Evolutionary conservation across 1,139 yeast genomes (phyloP), one percentile per base, ranked within the genome.

Genomic region (Candida albicans): DNA sequence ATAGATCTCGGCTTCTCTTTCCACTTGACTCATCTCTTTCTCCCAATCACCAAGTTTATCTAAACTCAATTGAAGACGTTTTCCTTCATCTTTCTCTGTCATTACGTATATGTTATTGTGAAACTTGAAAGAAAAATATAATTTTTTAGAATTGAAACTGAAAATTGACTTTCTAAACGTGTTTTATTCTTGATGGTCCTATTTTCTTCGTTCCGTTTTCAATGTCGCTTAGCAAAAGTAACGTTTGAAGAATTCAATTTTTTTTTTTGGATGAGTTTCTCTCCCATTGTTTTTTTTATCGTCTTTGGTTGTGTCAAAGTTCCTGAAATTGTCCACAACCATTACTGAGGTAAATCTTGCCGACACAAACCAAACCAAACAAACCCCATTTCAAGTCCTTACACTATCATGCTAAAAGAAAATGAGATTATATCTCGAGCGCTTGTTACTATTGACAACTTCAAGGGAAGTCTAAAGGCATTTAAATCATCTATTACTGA

Each of bases 1-100:
- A 52, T 57, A 69, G 32, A 70, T 56, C 43, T 69, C 88, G 12
- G 79, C 77, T 33, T 81, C 79, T 44, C 71, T 68, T 49, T 83
- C 89, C 15, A 81, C 79, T 32, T 57, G 53, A 43, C 75, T 82
- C 72, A 82, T 73, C 37, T 74, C 72, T 38, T 67, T 68, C 56
- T 83, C 88, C 56, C 83, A 74, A 18, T 68, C 67, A 4, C 87
- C 83, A 42, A 83, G 62, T 26, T 65, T 65, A 12, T 52, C 48
- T 39, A 61, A 51, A 31, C 54, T 46, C 32, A 46, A 36, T 39
- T 55, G 60, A 11, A 58, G 52, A 14, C 41, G 40, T 26, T 43
- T 40, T 10, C 46, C 37, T 29, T 44, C 49, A n/a, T 41, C 43
- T 26, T 32, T 28, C 5, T 33, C 38, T 31, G 47, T 29, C 44